Evolutionary conservation across 768 basidiomycete genomes (phyloP).

Genomic region (Tylopilus sp.): DNA sequence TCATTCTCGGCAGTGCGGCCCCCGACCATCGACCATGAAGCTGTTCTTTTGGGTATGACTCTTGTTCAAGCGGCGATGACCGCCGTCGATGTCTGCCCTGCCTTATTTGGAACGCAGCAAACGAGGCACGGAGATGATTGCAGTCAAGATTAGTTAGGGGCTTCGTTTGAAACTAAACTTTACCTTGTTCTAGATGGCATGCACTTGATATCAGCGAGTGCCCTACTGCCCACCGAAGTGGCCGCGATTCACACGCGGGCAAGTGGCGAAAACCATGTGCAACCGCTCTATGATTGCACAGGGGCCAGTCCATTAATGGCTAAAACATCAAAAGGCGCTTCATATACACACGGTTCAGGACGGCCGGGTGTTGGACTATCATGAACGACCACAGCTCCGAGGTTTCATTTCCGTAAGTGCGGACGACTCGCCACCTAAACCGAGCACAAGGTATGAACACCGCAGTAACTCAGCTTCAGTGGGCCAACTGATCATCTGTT

Average conservation of each 20-base stretch:
- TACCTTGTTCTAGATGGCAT: background rate
- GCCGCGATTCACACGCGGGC: background rate
- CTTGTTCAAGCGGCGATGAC: background rate
- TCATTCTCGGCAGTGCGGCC: background rate
- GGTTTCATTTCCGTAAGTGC: slow-evolving; percentile 8
- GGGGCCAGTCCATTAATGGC: background rate
- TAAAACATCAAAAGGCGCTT: background rate
- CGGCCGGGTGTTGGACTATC: background rate
- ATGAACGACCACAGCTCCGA: background rate
- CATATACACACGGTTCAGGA: background rate
- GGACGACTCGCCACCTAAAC: background rate
- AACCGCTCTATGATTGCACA: background rate
- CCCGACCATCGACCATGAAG: slow-evolving; percentile 5
- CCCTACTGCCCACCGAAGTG: background rate
- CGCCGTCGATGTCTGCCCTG: background rate
- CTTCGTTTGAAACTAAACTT: slow-evolving; percentile 2
- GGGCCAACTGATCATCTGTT: background rate
- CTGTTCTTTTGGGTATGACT: background rate
- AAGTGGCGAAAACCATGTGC: background rate
- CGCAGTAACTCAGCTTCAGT: background rate
- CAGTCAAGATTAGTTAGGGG: background rate
- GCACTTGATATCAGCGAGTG: background rate
- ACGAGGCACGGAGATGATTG: background rate
- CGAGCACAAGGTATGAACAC: background rate
- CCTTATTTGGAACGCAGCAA: too few species aligned